Evolutionary conservation across 768 basidiomycete species (phyloP).

Genomic region (Lactarius evosmus): DNA sequence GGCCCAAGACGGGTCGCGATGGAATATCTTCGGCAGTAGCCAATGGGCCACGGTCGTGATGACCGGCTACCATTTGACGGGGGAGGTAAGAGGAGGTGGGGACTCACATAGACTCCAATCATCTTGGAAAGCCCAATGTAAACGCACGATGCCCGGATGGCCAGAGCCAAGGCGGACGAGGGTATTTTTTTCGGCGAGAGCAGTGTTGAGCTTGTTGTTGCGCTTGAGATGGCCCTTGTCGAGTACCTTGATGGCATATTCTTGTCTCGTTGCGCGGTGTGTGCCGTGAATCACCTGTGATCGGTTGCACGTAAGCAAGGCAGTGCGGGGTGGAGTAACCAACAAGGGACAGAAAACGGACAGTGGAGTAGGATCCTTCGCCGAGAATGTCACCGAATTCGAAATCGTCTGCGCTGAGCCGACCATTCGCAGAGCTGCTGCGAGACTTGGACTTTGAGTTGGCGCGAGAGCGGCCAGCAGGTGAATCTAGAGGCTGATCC

Average conservation of each 20-base stretch:
- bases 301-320: constrained; percentile 19
- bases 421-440: constrained; percentile 46
- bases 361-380: constrained; percentile 81
- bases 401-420: constrained; percentile 58
- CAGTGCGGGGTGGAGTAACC: neutral
- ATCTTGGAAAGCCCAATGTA: constrained; percentile 86
- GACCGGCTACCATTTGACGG: neutral
- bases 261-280: constrained; percentile 52
- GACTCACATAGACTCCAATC: constrained; percentile 76
- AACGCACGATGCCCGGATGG: constrained; percentile 78
- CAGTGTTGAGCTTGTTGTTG: constrained; percentile 74
- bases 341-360: constrained; percentile 37
- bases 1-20: neutral
- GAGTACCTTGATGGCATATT: constrained; percentile 76
- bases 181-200: constrained; percentile 77
- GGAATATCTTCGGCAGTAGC: neutral
- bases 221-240: constrained; percentile 80
- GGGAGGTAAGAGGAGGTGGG: neutral
- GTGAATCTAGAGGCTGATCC: constrained; percentile 29
- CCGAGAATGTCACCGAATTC: constrained; percentile 71
- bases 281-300: constrained; percentile 56
- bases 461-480: constrained; percentile 32
- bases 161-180: constrained; percentile 59
- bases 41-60: neutral
- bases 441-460: constrained; percentile 40